phyloP scores from a whole-genome alignment of 1,139 yeast species.

The Casaregolazyma lundiana region DNA sequence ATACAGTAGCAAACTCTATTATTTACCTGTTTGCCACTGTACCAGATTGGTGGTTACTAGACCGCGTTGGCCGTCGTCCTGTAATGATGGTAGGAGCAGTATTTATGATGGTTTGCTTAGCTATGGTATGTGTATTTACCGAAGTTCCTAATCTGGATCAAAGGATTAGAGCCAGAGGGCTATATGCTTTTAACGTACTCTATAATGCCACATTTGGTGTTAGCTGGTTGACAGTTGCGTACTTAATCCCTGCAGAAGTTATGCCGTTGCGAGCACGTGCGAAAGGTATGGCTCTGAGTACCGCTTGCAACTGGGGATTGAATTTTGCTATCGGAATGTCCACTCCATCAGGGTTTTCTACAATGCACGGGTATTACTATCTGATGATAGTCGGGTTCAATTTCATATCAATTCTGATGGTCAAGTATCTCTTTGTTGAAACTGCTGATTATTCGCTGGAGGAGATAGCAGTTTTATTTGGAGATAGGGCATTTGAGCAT shows the following conservation, averaged over 20 bases:
- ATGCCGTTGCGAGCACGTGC: conserved; percentile 68
- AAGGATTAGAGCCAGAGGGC: conserved; percentile 44
- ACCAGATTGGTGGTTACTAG: conserved; percentile 43
- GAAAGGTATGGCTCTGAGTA: conserved; percentile 65
- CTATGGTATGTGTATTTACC: conserved; percentile 40
- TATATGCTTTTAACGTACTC: conserved; percentile 53
- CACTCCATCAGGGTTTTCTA: conserved; percentile 48
- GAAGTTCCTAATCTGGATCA: too few relatives aligned
- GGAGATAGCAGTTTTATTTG: conserved; percentile 48
- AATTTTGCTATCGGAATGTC: conserved; percentile 66
- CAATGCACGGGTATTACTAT: conserved; percentile 39
- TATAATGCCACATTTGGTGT: conserved; percentile 53
- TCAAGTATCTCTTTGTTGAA: conserved; percentile 52
- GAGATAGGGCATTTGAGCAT: too few relatives aligned
- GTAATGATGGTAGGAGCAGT: conserved; percentile 35
- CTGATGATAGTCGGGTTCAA: conserved; percentile 40
- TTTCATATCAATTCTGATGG: too few relatives aligned
- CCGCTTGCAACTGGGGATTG: conserved; percentile 76
- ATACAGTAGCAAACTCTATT: conserved; percentile 55
- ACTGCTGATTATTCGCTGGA: conserved; percentile 62
- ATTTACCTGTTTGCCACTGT: conserved; percentile 36
- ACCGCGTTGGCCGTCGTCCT: conserved; percentile 50
- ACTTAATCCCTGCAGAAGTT: conserved; percentile 72
- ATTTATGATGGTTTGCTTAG: conserved; percentile 42
- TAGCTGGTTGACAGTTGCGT: conserved; percentile 78